Evolutionary conservation across 345 rosid species (phyloP).

Genomic region (Atalantia buxifolia): DNA sequence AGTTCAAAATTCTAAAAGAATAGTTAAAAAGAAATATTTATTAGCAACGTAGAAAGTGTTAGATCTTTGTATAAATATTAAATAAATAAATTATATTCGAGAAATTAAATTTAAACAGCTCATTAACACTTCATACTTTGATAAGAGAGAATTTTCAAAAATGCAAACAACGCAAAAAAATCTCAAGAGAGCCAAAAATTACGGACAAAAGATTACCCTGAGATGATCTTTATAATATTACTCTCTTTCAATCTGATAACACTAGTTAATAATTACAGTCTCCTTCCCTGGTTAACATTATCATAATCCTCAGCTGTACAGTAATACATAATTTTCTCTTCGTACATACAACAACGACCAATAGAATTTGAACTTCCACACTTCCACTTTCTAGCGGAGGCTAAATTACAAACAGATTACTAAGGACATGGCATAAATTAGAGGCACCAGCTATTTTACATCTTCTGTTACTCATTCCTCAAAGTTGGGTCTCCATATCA

Average conservation of each 20-base stretch:
- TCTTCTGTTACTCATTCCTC: not conserved
- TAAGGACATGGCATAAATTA: not conserved
- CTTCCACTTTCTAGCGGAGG: not conserved
- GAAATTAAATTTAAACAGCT: too few species aligned
- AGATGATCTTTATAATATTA: too few species aligned
- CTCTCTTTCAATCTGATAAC: not conserved
- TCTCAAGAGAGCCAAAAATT: not conserved
- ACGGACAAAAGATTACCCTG: not conserved
- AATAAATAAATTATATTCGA: too few species aligned
- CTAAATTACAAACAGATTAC: slow-evolving; percentile 2
- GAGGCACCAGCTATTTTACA: not conserved
- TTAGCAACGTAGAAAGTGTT: too few species aligned
- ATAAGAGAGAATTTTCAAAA: too few species aligned
- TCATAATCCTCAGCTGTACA: slow-evolving; percentile 30
- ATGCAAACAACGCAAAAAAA: too few species aligned
- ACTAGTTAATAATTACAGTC: not conserved
- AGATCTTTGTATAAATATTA: too few species aligned
- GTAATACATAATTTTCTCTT: not conserved
- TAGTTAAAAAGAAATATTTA: too few species aligned
- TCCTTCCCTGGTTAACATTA: slow-evolving; percentile 19
- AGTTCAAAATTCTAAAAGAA: too few species aligned
- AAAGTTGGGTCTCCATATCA: slow-evolving; percentile 11
- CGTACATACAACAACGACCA: slow-evolving; percentile 23
- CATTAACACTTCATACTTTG: too few species aligned
- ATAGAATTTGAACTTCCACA: not conserved